Evolutionary conservation across 352 stramenopile species (phyloP).

Genomic region (Phytopythium cucurbitacearum): DNA sequence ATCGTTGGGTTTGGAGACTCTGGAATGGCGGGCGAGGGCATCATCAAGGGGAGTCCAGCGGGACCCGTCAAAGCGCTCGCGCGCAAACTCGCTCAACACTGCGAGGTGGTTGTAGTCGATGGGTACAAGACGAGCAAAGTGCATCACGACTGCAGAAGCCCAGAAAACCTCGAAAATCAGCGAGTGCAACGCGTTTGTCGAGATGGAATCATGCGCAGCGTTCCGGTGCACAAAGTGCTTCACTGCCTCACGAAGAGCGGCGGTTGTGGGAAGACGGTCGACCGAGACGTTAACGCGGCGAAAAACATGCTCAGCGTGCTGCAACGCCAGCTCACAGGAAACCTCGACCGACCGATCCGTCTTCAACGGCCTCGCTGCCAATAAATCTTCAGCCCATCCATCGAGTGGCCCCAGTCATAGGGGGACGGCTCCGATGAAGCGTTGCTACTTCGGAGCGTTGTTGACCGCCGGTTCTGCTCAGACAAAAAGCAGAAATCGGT

Average conservation of each 20-base stretch:
- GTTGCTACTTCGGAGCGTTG: too few relatives aligned
- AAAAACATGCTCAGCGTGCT: neutral
- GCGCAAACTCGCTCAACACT: neutral
- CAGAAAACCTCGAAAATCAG: slow-evolving; percentile 1
- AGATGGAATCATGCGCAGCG: slow-evolving; percentile 1
- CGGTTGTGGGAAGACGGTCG: neutral
- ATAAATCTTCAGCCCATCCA: too few relatives aligned
- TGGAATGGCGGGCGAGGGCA: neutral
- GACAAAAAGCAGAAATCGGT: too few relatives aligned
- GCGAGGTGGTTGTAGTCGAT: slow-evolving; percentile 9
- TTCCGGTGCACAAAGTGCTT: slow-evolving; percentile 10
- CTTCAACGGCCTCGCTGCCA: too few relatives aligned
- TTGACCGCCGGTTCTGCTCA: slow-evolving; percentile 15
- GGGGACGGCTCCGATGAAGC: too few relatives aligned
- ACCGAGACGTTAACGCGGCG: neutral
- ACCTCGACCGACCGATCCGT: too few relatives aligned
- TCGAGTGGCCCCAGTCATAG: too few relatives aligned
- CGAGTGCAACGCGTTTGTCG: neutral
- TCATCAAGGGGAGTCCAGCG: neutral
- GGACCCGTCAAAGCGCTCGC: neutral
- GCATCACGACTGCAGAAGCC: slow-evolving; percentile 3
- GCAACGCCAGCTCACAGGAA: too few relatives aligned
- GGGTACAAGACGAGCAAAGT: slow-evolving; percentile 5
- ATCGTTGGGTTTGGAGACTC: neutral
- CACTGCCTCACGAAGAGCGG: slow-evolving; percentile 5